phyloP scores from a whole-genome alignment of 208 protist genomes.

The Leishmania aethiopica region DNA sequence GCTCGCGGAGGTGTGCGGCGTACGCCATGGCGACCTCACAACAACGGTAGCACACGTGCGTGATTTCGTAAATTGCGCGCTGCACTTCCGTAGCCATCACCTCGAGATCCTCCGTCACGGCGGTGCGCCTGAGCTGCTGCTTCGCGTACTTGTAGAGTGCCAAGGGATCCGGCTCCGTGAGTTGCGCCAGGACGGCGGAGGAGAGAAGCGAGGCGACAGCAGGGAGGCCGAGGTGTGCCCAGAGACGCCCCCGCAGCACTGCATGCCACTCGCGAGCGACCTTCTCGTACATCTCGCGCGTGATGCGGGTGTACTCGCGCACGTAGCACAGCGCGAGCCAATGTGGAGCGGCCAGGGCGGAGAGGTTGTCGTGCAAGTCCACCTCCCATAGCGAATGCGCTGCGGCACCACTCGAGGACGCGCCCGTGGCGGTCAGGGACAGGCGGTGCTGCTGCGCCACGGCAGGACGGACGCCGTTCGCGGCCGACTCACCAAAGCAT shows the following conservation, averaged over 20 bases:
- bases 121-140: constrained; percentile 31
- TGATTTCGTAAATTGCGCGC: constrained; percentile 23
- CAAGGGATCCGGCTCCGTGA: constrained; percentile 32
- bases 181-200: constrained; percentile 60
- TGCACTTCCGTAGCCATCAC: constrained; percentile 19
- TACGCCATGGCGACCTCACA: constrained; percentile 36
- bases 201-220: constrained; percentile 44
- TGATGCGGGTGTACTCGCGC: constrained; percentile 52
- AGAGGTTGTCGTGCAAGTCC: constrained; percentile 31
- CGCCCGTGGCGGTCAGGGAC: constrained; percentile 4
- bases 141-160: constrained; percentile 44
- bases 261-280: constrained; percentile 31
- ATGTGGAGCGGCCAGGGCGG: constrained; percentile 25
- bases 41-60: constrained; percentile 38
- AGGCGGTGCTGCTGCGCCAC: constrained; percentile 15
- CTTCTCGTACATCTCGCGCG: constrained; percentile 27
- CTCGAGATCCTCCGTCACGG: constrained; percentile 42
- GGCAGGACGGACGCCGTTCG: constrained; percentile 10
- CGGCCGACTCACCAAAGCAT: constrained; percentile 3
- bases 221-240: constrained; percentile 43
- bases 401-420: constrained; percentile 1
- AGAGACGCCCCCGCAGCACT: constrained; percentile 22
- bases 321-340: constrained; percentile 48
- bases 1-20: constrained; percentile 11
- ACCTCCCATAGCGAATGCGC: constrained; percentile 27